Evolutionary conservation across 768 basidiomycete species (phyloP), one percentile per base, ranked within the genome.

Genomic region (Naematelia encephala): DNA sequence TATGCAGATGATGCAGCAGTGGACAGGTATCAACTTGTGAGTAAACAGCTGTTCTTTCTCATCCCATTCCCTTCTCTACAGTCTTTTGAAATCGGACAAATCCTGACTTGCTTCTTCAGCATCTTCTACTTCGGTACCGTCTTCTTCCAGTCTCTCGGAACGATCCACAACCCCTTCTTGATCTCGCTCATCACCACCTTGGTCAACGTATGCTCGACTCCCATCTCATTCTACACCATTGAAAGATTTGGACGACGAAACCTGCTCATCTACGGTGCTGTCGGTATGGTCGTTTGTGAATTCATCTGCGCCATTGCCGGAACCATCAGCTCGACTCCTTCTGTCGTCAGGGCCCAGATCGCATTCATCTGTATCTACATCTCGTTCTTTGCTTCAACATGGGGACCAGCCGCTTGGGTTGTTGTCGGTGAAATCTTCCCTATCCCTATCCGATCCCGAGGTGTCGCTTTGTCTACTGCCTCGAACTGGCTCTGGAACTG

Each of bases 211-310:
- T 80, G 82, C 74, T 88, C 86, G 79, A 92, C 91, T 47, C 77
- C 89, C 23, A 81, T 88, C 57, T 88, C 87, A 27, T 84, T 91
- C 77, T 89, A 82, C 78, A 83, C 85, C 70, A 84, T 91, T 61
- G 90, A 93, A 73, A 81, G 81, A 52, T 82, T 87, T 70, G 90
- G 90, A 66, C 88, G 90, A 65, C 85, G 90, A 56, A 82, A 82
- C 43, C 83, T 92, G 56, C 82, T 91, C 53, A 80, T 90, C 69
- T 81, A 83, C 56, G 90, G 90, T 71, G 89, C 89, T 25, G 46
- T 82, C 56, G 85, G 86, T 54, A 91, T 91, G 90, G 81, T 83
- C 66, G 59, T 90, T 67, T 91, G 89, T 81, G 87, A 91, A 77
- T 90, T 81, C 80, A 82, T 90, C 70, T 82, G 90, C 64, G 86